Evolutionary conservation across 163 green algal species (phyloP).

Genomic region (Chlamydomonas reinhardtii): DNA sequence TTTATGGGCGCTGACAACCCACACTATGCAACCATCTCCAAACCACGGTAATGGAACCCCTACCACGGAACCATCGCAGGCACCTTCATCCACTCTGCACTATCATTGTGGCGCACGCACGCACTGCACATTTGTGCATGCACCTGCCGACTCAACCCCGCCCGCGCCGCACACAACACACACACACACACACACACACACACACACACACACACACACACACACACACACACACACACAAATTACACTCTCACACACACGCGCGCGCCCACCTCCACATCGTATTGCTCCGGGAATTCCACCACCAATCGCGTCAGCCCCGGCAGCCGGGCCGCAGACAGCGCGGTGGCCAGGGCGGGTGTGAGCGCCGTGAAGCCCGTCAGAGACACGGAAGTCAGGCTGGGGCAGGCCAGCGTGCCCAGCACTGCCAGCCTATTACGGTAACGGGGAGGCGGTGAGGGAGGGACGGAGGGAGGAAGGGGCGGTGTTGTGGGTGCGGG

Average conservation of each 20-base stretch:
- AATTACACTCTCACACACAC: not conserved
- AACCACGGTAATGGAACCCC: no score
- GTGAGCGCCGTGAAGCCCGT: not conserved
- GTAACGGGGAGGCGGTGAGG: not conserved
- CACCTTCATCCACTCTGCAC: no score
- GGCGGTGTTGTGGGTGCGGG: not conserved
- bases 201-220: not conserved
- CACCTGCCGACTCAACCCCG: no score
- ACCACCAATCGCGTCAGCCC: not conserved
- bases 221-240: not conserved
- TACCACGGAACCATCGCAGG: no score
- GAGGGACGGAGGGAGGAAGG: no score
- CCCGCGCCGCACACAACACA: no score
- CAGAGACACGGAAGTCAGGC: not conserved
- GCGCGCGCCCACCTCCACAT: not conserved
- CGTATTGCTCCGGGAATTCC: not conserved
- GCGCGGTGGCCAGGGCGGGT: not conserved
- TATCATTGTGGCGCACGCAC: no score
- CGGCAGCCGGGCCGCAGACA: not conserved
- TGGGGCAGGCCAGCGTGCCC: not conserved
- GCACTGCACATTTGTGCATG: no score
- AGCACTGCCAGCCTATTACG: not conserved
- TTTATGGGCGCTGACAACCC: no score
- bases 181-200: not conserved
- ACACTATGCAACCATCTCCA: no score